A percentile compares a stretch with the other conserved stretches of the same genome.
Conservation (phyloP, 2,329 filamentous ascomycete species). For the Stromatinia cepivora region DNA sequence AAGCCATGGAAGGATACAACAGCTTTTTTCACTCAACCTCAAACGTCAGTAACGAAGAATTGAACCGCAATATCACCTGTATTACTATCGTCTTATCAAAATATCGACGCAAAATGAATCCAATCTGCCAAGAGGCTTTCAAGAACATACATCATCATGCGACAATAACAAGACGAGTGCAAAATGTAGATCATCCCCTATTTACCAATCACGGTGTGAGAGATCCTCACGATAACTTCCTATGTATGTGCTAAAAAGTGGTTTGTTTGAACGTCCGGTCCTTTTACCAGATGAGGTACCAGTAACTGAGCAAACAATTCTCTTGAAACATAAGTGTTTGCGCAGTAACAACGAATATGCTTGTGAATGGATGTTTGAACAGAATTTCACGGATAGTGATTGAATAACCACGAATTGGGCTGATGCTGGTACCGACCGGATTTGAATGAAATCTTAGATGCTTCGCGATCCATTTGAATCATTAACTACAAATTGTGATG, state of each 20-base stretch:
- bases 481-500: not conserved
- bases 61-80: not conserved
- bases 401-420: no score
- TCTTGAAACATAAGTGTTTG: not conserved
- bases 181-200: conserved; percentile 15
- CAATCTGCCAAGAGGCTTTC: not conserved
- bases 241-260: not conserved
- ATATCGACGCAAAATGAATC: not conserved
- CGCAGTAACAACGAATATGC: conserved; percentile 1
- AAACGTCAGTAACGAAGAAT: not conserved
- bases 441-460: not conserved
- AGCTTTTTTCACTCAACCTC: not conserved
- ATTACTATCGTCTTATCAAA: not conserved
- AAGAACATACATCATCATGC: conserved; percentile 5
- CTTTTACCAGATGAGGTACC: not conserved
- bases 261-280: conserved; percentile 1
- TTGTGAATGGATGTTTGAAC: not conserved
- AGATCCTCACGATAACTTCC: not conserved
- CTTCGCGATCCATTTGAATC: not conserved
- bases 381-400: not conserved
- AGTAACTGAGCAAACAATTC: not conserved
- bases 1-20: not conserved
- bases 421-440: no score
- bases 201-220: conserved; percentile 12
- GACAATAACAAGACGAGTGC: conserved; percentile 7